Conservation (phyloP, 331 rosid genomes). For the Telfairia occidentalis region DNA sequence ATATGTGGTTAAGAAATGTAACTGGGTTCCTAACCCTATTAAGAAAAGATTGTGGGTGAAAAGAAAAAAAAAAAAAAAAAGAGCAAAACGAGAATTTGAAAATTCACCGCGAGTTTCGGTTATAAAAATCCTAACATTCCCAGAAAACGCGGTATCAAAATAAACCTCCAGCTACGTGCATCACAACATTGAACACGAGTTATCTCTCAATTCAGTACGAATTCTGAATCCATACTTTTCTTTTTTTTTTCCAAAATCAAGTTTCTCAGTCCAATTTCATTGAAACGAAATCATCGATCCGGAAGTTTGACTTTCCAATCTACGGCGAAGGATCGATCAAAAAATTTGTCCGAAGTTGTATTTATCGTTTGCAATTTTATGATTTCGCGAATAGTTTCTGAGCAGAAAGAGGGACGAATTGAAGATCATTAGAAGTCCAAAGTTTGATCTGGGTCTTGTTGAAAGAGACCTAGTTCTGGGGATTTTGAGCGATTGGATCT, state of each 20-base stretch:
- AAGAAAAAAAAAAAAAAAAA: not conserved
- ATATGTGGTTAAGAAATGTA: not conserved
- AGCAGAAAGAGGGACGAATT: not conserved
- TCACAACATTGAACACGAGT: not conserved
- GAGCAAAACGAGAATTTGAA: slow-evolving; percentile 3
- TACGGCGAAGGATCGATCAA: not conserved
- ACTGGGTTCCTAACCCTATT: not conserved
- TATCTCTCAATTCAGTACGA: not conserved
- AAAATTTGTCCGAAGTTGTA: not conserved
- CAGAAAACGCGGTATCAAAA: not conserved
- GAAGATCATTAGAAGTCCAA: not conserved
- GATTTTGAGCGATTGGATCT: slow-evolving; percentile 19
- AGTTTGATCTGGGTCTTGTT: slow-evolving; percentile 21
- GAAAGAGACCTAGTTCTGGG: slow-evolving; percentile 19
- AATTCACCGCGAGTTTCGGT: slow-evolving; percentile 9
- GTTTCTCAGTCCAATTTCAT: not conserved
- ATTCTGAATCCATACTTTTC: not conserved
- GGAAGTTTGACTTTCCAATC: slow-evolving; percentile 1
- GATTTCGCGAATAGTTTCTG: not conserved
- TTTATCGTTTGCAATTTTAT: not conserved
- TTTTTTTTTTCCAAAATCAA: not conserved
- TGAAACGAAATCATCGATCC: slow-evolving; percentile 1
- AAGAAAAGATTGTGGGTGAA: not conserved
- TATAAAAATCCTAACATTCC: not conserved
- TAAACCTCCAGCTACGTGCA: not conserved